Evolutionary conservation across 805 yeast species (phyloP).

Genomic region (Wickerhamomyces alni): DNA sequence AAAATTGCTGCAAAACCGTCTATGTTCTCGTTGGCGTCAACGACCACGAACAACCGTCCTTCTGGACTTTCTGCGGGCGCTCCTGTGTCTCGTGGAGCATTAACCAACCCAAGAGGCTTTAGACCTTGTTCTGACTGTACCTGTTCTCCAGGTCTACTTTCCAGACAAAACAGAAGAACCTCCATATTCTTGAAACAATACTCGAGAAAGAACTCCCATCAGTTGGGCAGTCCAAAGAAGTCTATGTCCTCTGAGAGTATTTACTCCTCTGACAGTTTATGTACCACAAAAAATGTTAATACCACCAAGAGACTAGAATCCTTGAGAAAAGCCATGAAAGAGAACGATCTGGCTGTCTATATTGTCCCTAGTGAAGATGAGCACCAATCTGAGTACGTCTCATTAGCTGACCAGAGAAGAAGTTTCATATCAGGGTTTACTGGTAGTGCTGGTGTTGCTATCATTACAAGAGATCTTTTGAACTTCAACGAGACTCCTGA

Average conservation of each 20-base stretch:
- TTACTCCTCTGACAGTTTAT: slow-evolving; percentile 33
- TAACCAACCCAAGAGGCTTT: slow-evolving; percentile 21
- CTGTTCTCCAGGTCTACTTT: slow-evolving; percentile 76
- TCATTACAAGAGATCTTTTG: slow-evolving; percentile 52
- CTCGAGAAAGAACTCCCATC: slow-evolving; percentile 25
- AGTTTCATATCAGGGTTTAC: slow-evolving; percentile 82
- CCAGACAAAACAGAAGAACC: slow-evolving; percentile 59
- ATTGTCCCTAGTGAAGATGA: slow-evolving; percentile 85
- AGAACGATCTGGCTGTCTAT: slow-evolving; percentile 63
- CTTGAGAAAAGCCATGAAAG: slow-evolving; percentile 60
- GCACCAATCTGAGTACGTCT: slow-evolving; percentile 88
- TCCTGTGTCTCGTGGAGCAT: slow-evolving; percentile 3
- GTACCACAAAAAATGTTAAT: slow-evolving; percentile 40
- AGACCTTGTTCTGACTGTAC: slow-evolving; percentile 71
- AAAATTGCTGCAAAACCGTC: slow-evolving; percentile 32
- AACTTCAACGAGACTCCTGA: slow-evolving; percentile 36
- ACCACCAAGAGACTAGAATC: slow-evolving; percentile 53
- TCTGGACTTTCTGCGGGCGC: not conserved
- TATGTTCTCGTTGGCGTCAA: slow-evolving; percentile 34
- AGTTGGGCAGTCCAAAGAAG: slow-evolving; percentile 17
- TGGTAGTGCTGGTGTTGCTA: slow-evolving; percentile 90
- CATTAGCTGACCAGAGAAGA: slow-evolving; percentile 75
- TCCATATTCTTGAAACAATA: slow-evolving; percentile 42
- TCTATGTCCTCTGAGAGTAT: slow-evolving; percentile 26
- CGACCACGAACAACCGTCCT: slow-evolving; percentile 23